Conservation (phyloP, 2,329 filamentous ascomycete species). For the Aspergillus floridensis region DNA sequence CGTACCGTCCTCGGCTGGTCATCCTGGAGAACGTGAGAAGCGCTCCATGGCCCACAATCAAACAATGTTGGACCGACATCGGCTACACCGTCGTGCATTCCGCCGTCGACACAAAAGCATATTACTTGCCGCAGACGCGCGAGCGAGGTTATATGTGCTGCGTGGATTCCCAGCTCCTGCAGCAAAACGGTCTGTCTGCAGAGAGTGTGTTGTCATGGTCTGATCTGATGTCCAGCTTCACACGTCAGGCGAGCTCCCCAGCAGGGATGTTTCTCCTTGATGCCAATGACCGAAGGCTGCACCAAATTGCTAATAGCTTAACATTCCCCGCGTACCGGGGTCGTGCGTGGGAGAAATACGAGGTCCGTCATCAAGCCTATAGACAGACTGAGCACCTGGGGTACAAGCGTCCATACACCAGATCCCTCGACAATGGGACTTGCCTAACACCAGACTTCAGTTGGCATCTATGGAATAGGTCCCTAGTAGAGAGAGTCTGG, state of each 20-base stretch:
- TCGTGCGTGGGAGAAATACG: slow-evolving; percentile 46
- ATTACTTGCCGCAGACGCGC: slow-evolving; percentile 70
- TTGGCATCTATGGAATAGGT: slow-evolving; percentile 50
- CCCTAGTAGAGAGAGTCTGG: slow-evolving; percentile 58
- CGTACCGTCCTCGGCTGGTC: slow-evolving; percentile 60
- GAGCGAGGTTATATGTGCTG: slow-evolving; percentile 60
- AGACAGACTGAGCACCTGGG: slow-evolving; percentile 54
- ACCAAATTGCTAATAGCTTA: slow-evolving; percentile 51
- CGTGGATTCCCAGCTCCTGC: slow-evolving; percentile 41
- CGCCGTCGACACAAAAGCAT: slow-evolving; percentile 66
- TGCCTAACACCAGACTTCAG: slow-evolving; percentile 56
- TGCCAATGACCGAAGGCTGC: slow-evolving; percentile 54
- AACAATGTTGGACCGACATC: slow-evolving; percentile 46
- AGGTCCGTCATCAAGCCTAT: slow-evolving; percentile 58
- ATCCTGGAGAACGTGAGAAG: slow-evolving; percentile 69
- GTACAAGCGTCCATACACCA: slow-evolving; percentile 56
- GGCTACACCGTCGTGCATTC: slow-evolving; percentile 56
- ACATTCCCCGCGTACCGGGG: slow-evolving; percentile 30
- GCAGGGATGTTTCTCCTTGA: slow-evolving; percentile 61
- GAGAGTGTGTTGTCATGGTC: slow-evolving; percentile 39
- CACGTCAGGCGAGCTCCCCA: slow-evolving; percentile 60
- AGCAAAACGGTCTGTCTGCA: slow-evolving; percentile 18
- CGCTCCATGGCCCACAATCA: slow-evolving; percentile 59
- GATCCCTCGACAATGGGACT: slow-evolving; percentile 56
- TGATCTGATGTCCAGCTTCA: slow-evolving; percentile 46